Evolutionary conservation across 768 basidiomycete species (phyloP).

Genomic region (Xerocomus spinulosus): DNA sequence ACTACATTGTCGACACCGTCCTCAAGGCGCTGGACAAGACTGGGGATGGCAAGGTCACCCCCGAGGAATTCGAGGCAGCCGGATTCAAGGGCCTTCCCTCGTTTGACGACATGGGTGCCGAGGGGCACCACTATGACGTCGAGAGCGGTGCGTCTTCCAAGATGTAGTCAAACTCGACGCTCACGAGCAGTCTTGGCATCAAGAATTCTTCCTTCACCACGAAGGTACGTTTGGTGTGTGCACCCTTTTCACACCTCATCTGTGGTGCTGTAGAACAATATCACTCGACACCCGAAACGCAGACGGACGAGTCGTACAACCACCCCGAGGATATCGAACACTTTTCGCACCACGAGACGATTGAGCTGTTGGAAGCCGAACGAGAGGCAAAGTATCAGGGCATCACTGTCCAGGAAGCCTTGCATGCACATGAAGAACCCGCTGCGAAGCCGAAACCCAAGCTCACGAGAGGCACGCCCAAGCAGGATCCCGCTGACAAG

Average conservation of each 20-base stretch:
- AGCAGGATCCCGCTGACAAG: constrained; percentile 60
- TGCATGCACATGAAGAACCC: constrained; percentile 47
- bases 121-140: constrained; percentile 91
- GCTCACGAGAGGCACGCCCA: constrained; percentile 54
- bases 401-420: constrained; percentile 67
- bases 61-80: constrained; percentile 66
- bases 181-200: background rate
- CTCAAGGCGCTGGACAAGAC: constrained; percentile 69
- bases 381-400: constrained; percentile 84
- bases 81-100: constrained; percentile 77
- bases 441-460: constrained; percentile 40
- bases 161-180: background rate
- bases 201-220: constrained; percentile 95
- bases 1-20: constrained; percentile 68
- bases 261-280: constrained; percentile 57
- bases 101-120: constrained; percentile 79
- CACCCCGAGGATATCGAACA: constrained; percentile 95
- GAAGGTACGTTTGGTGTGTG: constrained; percentile 59
- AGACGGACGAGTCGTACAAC: constrained; percentile 90
- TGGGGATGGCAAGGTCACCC: constrained; percentile 62
- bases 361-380: constrained; percentile 80
- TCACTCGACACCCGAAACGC: constrained; percentile 96
- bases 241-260: background rate
- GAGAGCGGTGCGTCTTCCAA: constrained; percentile 64
- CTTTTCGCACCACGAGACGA: constrained; percentile 81